These are phyloP conservation scores for Phytomonas francai DNA, from an alignment of 208 protist genomes.

Conservation along the genomic window DNA sequence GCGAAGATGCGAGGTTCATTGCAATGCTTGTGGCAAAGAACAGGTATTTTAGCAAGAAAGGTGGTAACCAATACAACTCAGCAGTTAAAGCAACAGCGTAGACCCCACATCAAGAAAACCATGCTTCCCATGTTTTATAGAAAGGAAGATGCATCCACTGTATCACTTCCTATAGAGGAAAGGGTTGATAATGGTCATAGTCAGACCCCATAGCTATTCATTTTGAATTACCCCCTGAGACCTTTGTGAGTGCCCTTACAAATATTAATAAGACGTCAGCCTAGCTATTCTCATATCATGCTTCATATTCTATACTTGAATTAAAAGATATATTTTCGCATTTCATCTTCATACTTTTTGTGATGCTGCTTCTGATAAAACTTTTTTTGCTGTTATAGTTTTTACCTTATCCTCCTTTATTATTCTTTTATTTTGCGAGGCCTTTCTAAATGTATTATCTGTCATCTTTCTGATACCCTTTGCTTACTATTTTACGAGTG, in stretches of 20 bases:
- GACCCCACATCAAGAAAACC: not conserved
- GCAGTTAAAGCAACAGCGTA: not conserved
- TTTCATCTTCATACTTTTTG: not conserved
- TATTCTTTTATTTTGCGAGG: not conserved
- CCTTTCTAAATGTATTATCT: constrained; percentile 7
- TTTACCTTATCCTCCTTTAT: not conserved
- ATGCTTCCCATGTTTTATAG: not conserved
- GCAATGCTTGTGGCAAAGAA: constrained; percentile 1
- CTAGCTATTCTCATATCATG: not conserved
- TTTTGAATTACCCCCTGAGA: not conserved
- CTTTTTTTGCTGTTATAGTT: not conserved
- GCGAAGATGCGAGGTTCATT: not conserved
- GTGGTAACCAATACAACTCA: not conserved
- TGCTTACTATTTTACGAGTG: constrained; percentile 10
- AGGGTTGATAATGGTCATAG: not conserved
- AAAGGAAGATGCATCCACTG: not conserved
- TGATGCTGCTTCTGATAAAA: constrained; percentile 1
- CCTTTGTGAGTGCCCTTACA: not conserved
- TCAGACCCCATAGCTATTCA: not conserved
- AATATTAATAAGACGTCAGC: not conserved
- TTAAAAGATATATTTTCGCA: constrained; percentile 3
- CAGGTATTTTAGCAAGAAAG: not conserved
- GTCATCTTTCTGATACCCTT: constrained; percentile 9
- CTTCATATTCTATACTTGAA: not conserved
- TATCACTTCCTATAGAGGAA: not conserved